Conservation (phyloP, 305 asterid genomes). For the Fraxinus latifolia region DNA sequence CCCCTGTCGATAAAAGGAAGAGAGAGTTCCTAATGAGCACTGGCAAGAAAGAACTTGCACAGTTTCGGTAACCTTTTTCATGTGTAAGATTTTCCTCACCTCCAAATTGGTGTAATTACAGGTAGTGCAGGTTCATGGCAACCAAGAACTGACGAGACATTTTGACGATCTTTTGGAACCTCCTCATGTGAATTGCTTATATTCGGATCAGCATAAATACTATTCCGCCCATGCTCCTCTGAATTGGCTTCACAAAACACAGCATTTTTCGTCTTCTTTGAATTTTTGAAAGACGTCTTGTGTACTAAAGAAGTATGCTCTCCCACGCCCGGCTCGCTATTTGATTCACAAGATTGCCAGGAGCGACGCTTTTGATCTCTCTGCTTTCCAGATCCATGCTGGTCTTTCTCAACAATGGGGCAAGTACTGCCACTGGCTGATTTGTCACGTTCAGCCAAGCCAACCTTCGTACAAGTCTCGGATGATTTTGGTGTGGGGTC, state of each 20-base stretch:
- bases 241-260: background rate
- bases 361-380: background rate
- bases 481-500: conserved; percentile 1
- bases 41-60: background rate
- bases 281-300: background rate
- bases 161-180: conserved; percentile 3
- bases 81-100: conserved; percentile 37
- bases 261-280: background rate
- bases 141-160: background rate
- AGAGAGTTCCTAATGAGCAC: background rate
- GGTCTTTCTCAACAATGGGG: background rate
- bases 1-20: conserved; percentile 39
- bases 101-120: conserved; percentile 52
- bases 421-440: background rate
- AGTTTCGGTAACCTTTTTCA: background rate
- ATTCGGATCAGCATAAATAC: conserved; percentile 3
- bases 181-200: conserved; percentile 9
- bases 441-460: background rate
- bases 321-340: background rate
- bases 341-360: background rate
- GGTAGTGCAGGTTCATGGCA: conserved; percentile 36
- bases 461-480: background rate
- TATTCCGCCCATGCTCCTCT: background rate
- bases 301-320: background rate
- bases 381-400: background rate